Base-by-base conservation (phyloP, 2,329 filamentous ascomycete species). In the Claviceps paspali region DNA sequence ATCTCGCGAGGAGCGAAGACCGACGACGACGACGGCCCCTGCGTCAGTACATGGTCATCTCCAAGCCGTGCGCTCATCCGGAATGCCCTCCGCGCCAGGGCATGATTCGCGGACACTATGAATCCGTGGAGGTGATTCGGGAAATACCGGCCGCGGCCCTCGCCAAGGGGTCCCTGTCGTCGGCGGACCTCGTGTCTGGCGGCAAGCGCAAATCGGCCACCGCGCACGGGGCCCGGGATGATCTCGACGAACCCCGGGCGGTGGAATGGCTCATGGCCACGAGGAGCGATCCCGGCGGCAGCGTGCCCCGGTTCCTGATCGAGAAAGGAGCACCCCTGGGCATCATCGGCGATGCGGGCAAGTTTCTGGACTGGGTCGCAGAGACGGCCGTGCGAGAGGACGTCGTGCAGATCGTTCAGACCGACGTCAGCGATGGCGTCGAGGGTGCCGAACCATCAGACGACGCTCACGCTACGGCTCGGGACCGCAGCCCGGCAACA, bases 261-360 rank as follows among this genome's bases (percentile, higher is more conserved):
- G 54, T 94, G 2, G 86, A 94, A 55, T 94, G 86, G 86, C 72
- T 91, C 42, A 94, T 94, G 86, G 75, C 93, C 14, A 93, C 85
- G 1, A 70, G 86, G 34, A 88, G 82, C 53, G 85, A 94, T 48
- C 85, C 86, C 3, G 86, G 86, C 9, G 86, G 86, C 36, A 88
- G 76, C 41, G 86, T 94, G 14, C 86, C 86, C 1, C 72, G 82
- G 11, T 93, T 91, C 59, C 78, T 94, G 69, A 83, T 93, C n/a
- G 86, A 93, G 50, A 77, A 83, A 52, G 83, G 82, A 22, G 93
- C 86, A 0, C 86, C 86, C 0, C 75, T 70, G 9, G 82, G 82
- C 26, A 91, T 94, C 47, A 70, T 84, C 19, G 67, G 67, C 29
- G 86, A 93, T 54, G 81, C 85, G 0, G 70, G 70, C 37, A 91